Percentiles rank a stretch among this genome's conserved stretches.
Conservation (phyloP, 495 filamentous ascomycete genomes). For the Podospora bellae-mahoneyi region DNA sequence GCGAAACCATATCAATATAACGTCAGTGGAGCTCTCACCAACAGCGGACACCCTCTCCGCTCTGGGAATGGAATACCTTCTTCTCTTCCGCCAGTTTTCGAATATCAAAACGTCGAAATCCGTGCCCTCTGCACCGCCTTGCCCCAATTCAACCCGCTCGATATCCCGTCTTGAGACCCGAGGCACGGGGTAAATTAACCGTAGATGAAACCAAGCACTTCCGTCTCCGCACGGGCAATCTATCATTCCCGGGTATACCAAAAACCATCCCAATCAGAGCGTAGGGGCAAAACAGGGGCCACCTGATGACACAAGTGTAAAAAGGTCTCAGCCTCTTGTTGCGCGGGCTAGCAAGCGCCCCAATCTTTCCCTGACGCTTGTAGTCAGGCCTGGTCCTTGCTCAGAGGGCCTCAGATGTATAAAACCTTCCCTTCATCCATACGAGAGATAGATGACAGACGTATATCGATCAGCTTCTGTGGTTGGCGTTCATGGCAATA, state of each 20-base stretch:
- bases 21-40: background rate
- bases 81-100: background rate
- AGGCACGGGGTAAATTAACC: constrained; percentile 5
- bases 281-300: background rate
- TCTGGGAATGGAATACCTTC: background rate
- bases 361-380: background rate
- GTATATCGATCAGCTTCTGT: background rate
- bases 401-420: background rate
- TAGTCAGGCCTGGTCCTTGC: background rate
- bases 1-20: background rate
- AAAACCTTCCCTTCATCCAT: background rate
- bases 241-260: background rate
- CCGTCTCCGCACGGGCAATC: background rate
- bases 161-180: background rate
- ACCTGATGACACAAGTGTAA: background rate
- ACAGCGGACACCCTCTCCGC: background rate
- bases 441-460: constrained; percentile 1
- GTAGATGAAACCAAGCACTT: background rate
- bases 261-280: background rate
- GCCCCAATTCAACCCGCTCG: background rate
- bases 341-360: background rate
- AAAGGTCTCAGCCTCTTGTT: background rate
- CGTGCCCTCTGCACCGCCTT: background rate
- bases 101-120: background rate
- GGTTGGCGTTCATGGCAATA: background rate